These are phyloP conservation scores for Trichoderma aggressivum DNA, from an alignment of 2,329 filamentous ascomycete species.

Conservation along the genomic window DNA sequence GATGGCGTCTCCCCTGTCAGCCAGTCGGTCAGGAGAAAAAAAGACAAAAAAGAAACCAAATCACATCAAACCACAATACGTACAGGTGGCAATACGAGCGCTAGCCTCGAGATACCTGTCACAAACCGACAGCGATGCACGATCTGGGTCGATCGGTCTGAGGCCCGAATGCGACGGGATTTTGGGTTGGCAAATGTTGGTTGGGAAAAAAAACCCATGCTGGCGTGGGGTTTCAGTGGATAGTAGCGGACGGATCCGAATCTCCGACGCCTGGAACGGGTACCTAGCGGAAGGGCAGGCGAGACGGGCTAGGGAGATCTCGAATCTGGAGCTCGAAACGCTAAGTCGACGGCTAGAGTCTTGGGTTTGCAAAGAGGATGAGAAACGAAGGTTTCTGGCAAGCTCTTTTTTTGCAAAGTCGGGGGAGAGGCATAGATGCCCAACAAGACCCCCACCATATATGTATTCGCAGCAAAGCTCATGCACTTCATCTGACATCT, in stretches of 20 bases:
- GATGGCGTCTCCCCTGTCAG: background rate
- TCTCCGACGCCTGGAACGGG: conserved; percentile 13
- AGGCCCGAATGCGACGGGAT: conserved; percentile 10
- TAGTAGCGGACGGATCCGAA: conserved; percentile 16
- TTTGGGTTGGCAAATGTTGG: background rate
- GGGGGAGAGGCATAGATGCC: conserved; percentile 18
- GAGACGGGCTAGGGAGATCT: background rate
- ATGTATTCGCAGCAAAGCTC: conserved; percentile 9
- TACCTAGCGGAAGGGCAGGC: background rate
- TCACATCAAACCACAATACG: background rate
- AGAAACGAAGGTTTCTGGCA: conserved; percentile 5
- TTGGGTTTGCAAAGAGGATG: background rate
- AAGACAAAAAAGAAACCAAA: background rate
- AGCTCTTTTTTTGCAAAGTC: background rate
- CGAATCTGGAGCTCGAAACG: background rate
- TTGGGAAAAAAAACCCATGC: conserved; percentile 11
- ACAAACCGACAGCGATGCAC: conserved; percentile 3
- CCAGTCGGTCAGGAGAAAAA: background rate
- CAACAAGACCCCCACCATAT: conserved; percentile 13
- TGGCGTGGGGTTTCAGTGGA: conserved; percentile 16
- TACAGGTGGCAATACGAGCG: background rate
- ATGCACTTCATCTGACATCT: conserved; percentile 21
- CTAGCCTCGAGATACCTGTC: conserved; percentile 5
- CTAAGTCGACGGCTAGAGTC: background rate
- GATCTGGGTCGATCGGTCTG: conserved; percentile 14